phyloP scores from a whole-genome alignment of 192 early-diverging fungal genomes.

The Neocallimastix lanati region DNA sequence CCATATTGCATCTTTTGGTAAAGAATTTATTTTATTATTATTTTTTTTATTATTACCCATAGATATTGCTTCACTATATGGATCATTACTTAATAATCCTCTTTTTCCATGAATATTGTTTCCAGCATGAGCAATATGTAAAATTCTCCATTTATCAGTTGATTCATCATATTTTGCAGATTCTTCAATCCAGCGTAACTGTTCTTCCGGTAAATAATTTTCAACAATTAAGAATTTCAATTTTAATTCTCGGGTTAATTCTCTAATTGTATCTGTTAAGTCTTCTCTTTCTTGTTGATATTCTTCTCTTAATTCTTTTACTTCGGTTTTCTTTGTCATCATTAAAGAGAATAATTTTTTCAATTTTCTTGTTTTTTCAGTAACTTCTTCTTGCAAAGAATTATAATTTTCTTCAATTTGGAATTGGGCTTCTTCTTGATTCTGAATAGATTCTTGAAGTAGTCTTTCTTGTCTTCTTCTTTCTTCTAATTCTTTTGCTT shows the following conservation, averaged over 20 bases:
- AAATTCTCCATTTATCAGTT: constrained; percentile 33
- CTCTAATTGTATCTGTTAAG: constrained; percentile 35
- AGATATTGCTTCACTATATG: not conserved
- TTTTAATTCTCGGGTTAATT: constrained; percentile 33
- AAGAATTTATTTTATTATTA: not conserved
- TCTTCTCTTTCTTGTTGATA: constrained; percentile 39
- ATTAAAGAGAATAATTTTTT: constrained; percentile 34
- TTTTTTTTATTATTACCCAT: not conserved
- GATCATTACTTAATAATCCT: not conserved
- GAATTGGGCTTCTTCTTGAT: constrained; percentile 30
- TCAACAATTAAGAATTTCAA: constrained; percentile 24
- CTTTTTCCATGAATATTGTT: constrained; percentile 37
- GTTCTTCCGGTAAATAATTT: constrained; percentile 28
- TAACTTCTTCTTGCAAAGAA: constrained; percentile 38
- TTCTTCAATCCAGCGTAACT: constrained; percentile 22
- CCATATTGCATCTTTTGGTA: constrained; percentile 10
- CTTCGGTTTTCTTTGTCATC: constrained; percentile 22
- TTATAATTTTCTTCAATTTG: constrained; percentile 44
- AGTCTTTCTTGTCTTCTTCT: constrained; percentile 21
- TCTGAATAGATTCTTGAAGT: constrained; percentile 27
- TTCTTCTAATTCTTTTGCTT: constrained; percentile 30
- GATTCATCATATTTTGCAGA: constrained; percentile 35
- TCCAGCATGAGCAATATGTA: constrained; percentile 31
- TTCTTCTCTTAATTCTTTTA: constrained; percentile 39
- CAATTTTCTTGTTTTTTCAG: constrained; percentile 34